These are phyloP conservation scores for Cytospora chrysosperma DNA, from an alignment of 2,329 filamentous ascomycete species.

Conservation along the genomic window DNA sequence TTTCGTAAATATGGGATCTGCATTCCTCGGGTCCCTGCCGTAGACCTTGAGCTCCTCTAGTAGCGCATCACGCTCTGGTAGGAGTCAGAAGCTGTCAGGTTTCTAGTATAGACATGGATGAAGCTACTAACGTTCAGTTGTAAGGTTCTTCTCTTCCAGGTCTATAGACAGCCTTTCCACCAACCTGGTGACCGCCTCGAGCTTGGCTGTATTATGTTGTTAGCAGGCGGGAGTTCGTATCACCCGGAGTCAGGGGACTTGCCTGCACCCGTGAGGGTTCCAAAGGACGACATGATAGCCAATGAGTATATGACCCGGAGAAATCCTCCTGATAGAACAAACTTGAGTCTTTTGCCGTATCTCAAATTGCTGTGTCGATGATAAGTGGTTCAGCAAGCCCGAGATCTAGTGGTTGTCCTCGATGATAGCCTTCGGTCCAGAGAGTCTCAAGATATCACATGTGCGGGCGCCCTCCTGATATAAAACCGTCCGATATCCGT, in stretches of 20 bases:
- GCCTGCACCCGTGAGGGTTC: conserved; percentile 41
- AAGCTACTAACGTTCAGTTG: conserved; percentile 54
- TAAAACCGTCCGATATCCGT: neutral
- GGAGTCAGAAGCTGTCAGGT: conserved; percentile 18
- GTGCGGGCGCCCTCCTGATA: neutral
- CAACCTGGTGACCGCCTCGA: conserved; percentile 64
- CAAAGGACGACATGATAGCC: conserved; percentile 19
- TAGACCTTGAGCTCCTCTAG: conserved; percentile 74
- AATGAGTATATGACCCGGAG: neutral
- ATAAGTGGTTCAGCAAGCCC: neutral
- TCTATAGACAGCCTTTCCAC: conserved; percentile 63
- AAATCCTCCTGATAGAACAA: neutral
- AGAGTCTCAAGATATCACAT: neutral
- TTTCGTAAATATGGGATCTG: conserved; percentile 82
- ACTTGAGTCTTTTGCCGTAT: neutral
- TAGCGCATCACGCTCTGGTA: conserved; percentile 59
- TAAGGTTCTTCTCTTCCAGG: conserved; percentile 57
- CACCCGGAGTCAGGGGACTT: conserved; percentile 28
- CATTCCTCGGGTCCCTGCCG: conserved; percentile 68
- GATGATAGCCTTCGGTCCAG: neutral
- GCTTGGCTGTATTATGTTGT: conserved; percentile 53
- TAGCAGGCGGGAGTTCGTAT: neutral
- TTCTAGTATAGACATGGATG: neutral
- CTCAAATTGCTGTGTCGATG: neutral
- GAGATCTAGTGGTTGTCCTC: neutral